Percentiles rank a stretch among this genome's conserved stretches.
Evolutionary conservation across 768 basidiomycete genomes (phyloP).

Genomic region (Russula sp.): DNA sequence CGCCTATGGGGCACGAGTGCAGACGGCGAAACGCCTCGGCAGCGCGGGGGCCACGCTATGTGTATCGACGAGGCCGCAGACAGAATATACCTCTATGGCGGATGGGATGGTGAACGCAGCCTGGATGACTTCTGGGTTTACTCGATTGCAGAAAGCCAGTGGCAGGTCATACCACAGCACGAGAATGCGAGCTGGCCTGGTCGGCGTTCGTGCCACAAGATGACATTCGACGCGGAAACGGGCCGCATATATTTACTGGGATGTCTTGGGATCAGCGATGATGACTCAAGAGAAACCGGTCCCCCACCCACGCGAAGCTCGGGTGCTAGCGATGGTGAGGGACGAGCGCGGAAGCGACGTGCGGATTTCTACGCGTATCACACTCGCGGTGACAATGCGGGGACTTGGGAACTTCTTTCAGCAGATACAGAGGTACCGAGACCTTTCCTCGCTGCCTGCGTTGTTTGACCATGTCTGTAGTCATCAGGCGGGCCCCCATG

Average conservation of each 20-base stretch:
- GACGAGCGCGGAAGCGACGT: conserved; percentile 27
- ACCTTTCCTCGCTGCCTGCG: not conserved
- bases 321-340: not conserved
- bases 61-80: conserved; percentile 60
- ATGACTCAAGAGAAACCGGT: conserved; percentile 8
- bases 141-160: conserved; percentile 48
- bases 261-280: conserved; percentile 50
- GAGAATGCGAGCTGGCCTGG: conserved; percentile 58
- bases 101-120: conserved; percentile 66
- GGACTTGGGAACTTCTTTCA: conserved; percentile 66
- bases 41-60: conserved; percentile 77
- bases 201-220: conserved; percentile 72
- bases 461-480: conserved; percentile 29
- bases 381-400: conserved; percentile 50
- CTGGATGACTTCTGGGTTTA: conserved; percentile 80
- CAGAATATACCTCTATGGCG: conserved; percentile 69
- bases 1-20: conserved; percentile 52
- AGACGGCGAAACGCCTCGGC: conserved; percentile 56
- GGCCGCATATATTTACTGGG: conserved; percentile 71
- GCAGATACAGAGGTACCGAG: conserved; percentile 56
- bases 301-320: not conserved
- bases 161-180: conserved; percentile 51
- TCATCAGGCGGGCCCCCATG: conserved; percentile 61
- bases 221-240: conserved; percentile 68
- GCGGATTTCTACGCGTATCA: conserved; percentile 77